Base-by-base conservation (phyloP, 768 basidiomycete genomes). In the Trametopsis cervina region DNA sequence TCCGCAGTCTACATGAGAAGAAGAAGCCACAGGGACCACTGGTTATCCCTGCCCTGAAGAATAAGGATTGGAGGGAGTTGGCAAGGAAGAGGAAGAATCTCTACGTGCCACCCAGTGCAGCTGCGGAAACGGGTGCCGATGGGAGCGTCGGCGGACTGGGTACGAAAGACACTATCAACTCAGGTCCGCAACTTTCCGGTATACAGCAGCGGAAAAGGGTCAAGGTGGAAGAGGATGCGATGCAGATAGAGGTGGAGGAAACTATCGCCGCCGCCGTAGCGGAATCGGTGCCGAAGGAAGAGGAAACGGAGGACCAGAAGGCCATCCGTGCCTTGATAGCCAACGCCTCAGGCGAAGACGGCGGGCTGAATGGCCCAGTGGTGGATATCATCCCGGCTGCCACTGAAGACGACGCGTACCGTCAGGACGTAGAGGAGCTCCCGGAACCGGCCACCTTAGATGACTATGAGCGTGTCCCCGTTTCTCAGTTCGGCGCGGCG, bases 401-500 rank as follows among this genome's bases (percentile, higher is more conserved):
- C 38, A 81, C 83, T 12, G 95, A 98, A 65, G 70, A 78, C 17
- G 92, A 94, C 39, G 93, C 90, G 0, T 81, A 86, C 59, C 78
- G 78, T 49, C 82, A 90, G 63, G 95, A 97, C 60, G 75, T 98
- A 3, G 74, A 73, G 15, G 83, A 83, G 12, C 77, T 95, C 4
- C 90, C 90, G 0, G 85, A 87, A 5, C 64, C 66, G 44, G 81
- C 93, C 1, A 81, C 87, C 0, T 66, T 88, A 15, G 83, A 88
- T 0, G 95, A 94, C 64, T 99, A 98, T 60, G 79, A 80, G 27
- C 85, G 91, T 17, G 80, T 97, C 0, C 96, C 96, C 0, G 83
- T 99, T 13, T 83, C 86, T 4, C 85, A 89, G 47, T 99, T 98
- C 55, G 95, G 96, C 4, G 83, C 87, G 4, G 96, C 96, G 5